Percentiles rank a stretch among this genome's conserved stretches.
Conservation (phyloP, 2,329 filamentous ascomycete genomes). For the Parastagonospora avenae region DNA sequence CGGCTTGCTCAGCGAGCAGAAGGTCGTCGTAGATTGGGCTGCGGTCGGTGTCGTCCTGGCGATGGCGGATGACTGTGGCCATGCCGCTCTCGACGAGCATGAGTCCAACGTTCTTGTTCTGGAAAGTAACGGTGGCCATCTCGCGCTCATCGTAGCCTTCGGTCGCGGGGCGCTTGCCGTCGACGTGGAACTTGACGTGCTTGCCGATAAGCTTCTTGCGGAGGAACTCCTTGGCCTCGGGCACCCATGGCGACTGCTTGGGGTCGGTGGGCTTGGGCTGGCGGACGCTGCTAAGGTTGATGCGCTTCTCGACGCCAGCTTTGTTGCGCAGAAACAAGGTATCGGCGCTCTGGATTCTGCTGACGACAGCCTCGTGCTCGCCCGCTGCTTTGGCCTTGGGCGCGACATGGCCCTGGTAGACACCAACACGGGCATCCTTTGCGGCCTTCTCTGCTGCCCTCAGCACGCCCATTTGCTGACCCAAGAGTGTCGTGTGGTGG, state of each 20-base stretch:
- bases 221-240: conserved; percentile 95
- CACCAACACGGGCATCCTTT: conserved; percentile 73
- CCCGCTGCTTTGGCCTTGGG: conserved; percentile 64
- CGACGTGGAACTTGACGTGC: conserved; percentile 85
- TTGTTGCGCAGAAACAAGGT: conserved; percentile 87
- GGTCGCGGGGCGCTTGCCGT: conserved; percentile 86
- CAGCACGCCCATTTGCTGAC: conserved; percentile 82
- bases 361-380: conserved; percentile 80
- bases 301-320: conserved; percentile 81
- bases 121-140: conserved; percentile 83
- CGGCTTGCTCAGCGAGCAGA: conserved; percentile 76
- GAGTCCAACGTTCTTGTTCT: conserved; percentile 85
- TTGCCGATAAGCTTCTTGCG: conserved; percentile 95
- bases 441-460: conserved; percentile 86
- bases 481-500: conserved; percentile 91
- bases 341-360: conserved; percentile 85
- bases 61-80: conserved; percentile 91
- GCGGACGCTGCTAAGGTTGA: conserved; percentile 90
- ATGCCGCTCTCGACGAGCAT: conserved; percentile 89
- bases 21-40: conserved; percentile 93
- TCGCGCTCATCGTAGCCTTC: conserved; percentile 95
- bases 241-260: conserved; percentile 83
- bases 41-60: conserved; percentile 91
- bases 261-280: conserved; percentile 89
- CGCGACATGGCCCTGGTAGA: conserved; percentile 81